Evolutionary conservation across 805 yeast species (phyloP), one percentile per base, ranked within the genome.

Genomic region (Nakazawaea laoshanensis): DNA sequence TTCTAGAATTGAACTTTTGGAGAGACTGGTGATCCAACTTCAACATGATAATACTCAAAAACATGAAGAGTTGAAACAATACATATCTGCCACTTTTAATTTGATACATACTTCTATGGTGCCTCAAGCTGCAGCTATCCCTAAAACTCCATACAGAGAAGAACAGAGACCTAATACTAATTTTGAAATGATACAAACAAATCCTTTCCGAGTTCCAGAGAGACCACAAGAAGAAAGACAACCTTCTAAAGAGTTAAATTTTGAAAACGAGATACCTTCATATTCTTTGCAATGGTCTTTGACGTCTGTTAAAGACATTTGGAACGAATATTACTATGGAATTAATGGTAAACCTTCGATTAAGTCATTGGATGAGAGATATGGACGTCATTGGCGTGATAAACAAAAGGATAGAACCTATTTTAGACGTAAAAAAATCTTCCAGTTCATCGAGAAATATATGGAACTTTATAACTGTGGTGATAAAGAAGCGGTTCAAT

Each of bases 261-360:
- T n/a, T n/a, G n/a, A n/a, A n/a, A n/a, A n/a, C n/a, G n/a, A n/a
- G n/a, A n/a, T n/a, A n/a, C n/a, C n/a, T n/a, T n/a, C n/a, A n/a
- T n/a, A n/a, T n/a, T n/a, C n/a, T n/a, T n/a, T n/a, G n/a, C n/a
- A n/a, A n/a, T n/a, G n/a, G n/a, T 29, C 48, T 47, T 11, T 43
- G 46, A 30, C 42, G 46, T 19, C 46, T 8, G 35, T 54, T 7
- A 39, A 43, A 9, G 63, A 59, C 25, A 59, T 59, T 15, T 59
- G 64, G 64, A 46, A 46, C 35, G 64, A 59, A 41, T 59, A 57
- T 35, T 54, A 51, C 30, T 56, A 58, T 37, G 64, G 64, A 2
- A 31, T 55, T 11, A 51, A 53, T 23, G 60, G 53, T 22, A 57
- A 56, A 34, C 63, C 63, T 1, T 59, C 64, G 6, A 46, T 59